Conservation (phyloP, 805 yeast genomes). For the Ogataea degrootiae region DNA sequence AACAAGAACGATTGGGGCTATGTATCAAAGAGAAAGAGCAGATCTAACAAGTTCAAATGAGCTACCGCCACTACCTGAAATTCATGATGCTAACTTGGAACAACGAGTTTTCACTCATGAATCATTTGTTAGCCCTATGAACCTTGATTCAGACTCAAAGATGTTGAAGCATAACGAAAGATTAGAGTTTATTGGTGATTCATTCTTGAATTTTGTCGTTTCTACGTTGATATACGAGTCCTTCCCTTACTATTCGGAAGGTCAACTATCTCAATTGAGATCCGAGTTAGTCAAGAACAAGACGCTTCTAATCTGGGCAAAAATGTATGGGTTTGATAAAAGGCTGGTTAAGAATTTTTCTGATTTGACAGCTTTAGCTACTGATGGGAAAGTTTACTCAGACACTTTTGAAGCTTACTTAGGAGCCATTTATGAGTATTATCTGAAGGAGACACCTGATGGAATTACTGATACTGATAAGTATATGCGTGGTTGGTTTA, state of each 20-base stretch:
- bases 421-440: conserved; percentile 52
- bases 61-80: not conserved
- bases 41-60: too few species aligned
- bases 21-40: too few species aligned
- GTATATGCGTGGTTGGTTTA: conserved; percentile 37
- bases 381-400: conserved; percentile 64
- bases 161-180: conserved; percentile 68
- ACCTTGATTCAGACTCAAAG: conserved; percentile 30
- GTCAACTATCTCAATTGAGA: conserved; percentile 63
- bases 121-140: conserved; percentile 1
- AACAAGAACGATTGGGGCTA: too few species aligned
- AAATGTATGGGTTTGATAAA: conserved; percentile 55
- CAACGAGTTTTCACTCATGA: conserved; percentile 20
- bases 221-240: conserved; percentile 57
- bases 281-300: conserved; percentile 63
- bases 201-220: conserved; percentile 62
- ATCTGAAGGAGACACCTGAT: not conserved
- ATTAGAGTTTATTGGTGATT: conserved; percentile 80
- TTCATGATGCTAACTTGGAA: not conserved
- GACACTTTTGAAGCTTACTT: conserved; percentile 88
- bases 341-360: conserved; percentile 45
- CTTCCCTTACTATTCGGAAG: conserved; percentile 70
- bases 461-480: conserved; percentile 5
- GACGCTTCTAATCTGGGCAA: conserved; percentile 60
- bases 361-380: conserved; percentile 36